A percentile compares a stretch with the other conserved stretches of the same genome.
Conservation (phyloP, 2,329 filamentous ascomycete genomes). For the Zymoseptoria tritici region DNA sequence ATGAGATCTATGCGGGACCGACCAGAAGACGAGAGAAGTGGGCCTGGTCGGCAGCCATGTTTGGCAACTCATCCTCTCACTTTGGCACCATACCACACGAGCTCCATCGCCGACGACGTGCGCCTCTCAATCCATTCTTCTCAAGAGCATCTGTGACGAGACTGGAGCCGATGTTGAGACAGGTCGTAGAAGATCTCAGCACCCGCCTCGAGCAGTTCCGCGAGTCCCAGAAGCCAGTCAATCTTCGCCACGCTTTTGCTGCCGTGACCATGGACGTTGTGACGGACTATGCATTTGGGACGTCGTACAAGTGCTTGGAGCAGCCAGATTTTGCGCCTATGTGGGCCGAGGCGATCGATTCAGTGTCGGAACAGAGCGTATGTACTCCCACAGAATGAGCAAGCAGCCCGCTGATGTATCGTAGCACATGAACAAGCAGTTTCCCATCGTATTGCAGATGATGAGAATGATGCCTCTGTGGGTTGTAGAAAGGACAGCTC, state of each 20-base stretch:
- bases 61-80: slow-evolving; percentile 5
- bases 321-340: slow-evolving; percentile 7
- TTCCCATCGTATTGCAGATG: slow-evolving; percentile 5
- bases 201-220: slow-evolving; percentile 9
- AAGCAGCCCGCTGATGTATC: neutral
- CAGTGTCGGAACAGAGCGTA: slow-evolving; percentile 5
- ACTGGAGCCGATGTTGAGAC: slow-evolving; percentile 6
- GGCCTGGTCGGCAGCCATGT: slow-evolving; percentile 8
- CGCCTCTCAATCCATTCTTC: slow-evolving; percentile 11
- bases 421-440: slow-evolving; percentile 8
- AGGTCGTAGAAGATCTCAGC: slow-evolving; percentile 4
- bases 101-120: slow-evolving; percentile 7
- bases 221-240: slow-evolving; percentile 7
- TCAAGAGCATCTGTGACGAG: slow-evolving; percentile 5
- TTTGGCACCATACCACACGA: slow-evolving; percentile 6
- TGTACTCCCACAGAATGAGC: neutral
- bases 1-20: slow-evolving; percentile 19
- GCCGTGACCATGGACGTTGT: slow-evolving; percentile 15
- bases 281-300: slow-evolving; percentile 14
- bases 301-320: slow-evolving; percentile 4
- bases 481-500: slow-evolving; percentile 7
- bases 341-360: slow-evolving; percentile 7
- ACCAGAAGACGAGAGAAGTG: slow-evolving; percentile 14
- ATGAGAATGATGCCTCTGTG: slow-evolving; percentile 7
- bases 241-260: slow-evolving; percentile 11